Conservation (phyloP, 2,329 filamentous ascomycete genomes). For the Talaromyces sp. region DNA sequence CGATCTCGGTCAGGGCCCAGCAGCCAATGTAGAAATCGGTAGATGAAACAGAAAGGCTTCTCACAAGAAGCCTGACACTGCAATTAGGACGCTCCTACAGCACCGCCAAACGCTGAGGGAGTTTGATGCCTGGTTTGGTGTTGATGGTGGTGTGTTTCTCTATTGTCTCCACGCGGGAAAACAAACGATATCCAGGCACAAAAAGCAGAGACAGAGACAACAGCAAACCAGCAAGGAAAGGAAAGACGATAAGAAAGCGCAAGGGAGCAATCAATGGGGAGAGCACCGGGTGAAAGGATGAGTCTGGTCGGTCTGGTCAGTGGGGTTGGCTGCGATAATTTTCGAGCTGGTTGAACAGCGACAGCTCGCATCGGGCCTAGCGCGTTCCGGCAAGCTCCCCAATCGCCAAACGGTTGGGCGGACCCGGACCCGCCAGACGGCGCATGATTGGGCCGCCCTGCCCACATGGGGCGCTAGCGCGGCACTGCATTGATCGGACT, state of each 20-base stretch:
- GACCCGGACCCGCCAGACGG: slow-evolving; percentile 10
- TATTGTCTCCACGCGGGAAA: background rate
- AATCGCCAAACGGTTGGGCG: slow-evolving; percentile 33
- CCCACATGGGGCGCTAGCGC: slow-evolving; percentile 6
- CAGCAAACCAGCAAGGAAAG: background rate
- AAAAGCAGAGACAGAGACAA: background rate
- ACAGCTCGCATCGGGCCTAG: slow-evolving; percentile 28
- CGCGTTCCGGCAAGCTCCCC: slow-evolving; percentile 21
- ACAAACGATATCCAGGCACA: background rate
- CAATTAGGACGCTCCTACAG: slow-evolving; percentile 1
- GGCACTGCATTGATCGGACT: background rate
- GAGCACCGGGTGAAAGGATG: background rate
- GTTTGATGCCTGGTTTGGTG: slow-evolving; percentile 3
- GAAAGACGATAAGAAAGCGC: background rate
- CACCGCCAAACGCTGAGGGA: slow-evolving; percentile 9
- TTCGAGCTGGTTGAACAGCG: slow-evolving; percentile 26
- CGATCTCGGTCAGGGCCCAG: background rate
- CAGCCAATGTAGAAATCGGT: background rate
- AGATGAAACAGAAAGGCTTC: background rate
- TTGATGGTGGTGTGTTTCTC: background rate
- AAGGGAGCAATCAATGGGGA: background rate
- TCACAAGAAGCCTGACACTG: background rate
- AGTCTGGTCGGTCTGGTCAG: background rate
- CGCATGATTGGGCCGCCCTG: slow-evolving; percentile 8
- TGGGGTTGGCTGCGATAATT: slow-evolving; percentile 5